Base-by-base conservation (phyloP, 2,329 filamentous ascomycete genomes). In the Ceratocystiopsis minuta region DNA sequence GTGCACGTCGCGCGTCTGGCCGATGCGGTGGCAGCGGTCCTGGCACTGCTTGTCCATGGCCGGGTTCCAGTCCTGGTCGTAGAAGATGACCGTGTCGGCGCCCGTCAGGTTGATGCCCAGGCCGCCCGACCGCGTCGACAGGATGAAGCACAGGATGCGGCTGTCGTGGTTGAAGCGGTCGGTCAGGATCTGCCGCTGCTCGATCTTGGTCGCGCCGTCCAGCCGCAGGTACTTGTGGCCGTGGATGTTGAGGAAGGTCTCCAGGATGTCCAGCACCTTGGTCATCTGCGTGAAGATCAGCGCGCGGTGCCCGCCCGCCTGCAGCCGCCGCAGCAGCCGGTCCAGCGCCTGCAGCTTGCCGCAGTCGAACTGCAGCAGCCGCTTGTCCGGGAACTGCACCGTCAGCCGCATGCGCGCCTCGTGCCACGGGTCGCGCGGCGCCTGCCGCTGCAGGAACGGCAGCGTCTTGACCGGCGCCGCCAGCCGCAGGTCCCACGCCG, bases 271-370 rank as follows among this genome's bases (percentile, higher is more conserved):
- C 16, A 99, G 70, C 37, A 96, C 90, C 57, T 93, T 94, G 38
- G 90, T 96, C 90, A 99, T 98, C 55, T 99, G 90, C 0, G 92
- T 96, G 60, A 99, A 99, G 56, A 99, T 98, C 40, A 99, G 68
- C 11, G 86, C 90, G 9, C 92, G 83, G 54, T 96, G 90, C 1
- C 87, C 86, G 34, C 85, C 86, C 3, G 82, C 75, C 60, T 96
- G 87, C 9, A 98, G 69, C 47, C 81, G 78, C 11, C 90, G 80
- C 14, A 98, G 70, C 2, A 98, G 70, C 46, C 78, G 78, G 53
- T 92, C 90, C 15, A 98, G 70, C 16, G 80, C 78, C 54, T 98
- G 90, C 4, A 98, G 72, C 59, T 98, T 98, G 51, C 90, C 90
- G 54, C 90, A 96, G 59, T 98, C 90, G 57, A 93, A 98, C 57